Evolutionary conservation across 495 filamentous ascomycete genomes (phyloP).

Genomic region (Tuber borchii): DNA sequence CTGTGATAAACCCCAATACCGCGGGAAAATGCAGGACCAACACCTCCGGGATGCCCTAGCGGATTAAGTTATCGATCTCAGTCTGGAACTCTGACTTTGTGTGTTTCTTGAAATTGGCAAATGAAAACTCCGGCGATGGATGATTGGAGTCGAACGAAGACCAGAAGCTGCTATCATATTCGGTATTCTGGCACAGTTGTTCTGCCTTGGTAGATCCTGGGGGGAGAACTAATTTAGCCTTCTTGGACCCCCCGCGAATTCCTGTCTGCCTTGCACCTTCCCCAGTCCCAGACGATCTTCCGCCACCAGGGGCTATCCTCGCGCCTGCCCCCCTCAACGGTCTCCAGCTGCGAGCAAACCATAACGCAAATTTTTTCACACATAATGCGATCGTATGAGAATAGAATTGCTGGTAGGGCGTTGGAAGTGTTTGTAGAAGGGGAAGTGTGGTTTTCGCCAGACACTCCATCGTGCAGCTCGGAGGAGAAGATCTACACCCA

Average conservation of each 20-base stretch:
- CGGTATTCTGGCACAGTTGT: conserved; percentile 47
- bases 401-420: conserved; percentile 66
- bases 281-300: conserved; percentile 49
- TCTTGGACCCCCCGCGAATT: conserved; percentile 43
- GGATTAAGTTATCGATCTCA: conserved; percentile 47
- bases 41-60: conserved; percentile 47
- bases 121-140: conserved; percentile 57
- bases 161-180: conserved; percentile 50
- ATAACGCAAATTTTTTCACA: conserved; percentile 55
- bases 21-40: conserved; percentile 54
- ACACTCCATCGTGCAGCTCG: conserved; percentile 13
- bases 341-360: conserved; percentile 50
- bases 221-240: conserved; percentile 43
- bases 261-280: conserved; percentile 50
- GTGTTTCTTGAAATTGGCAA: conserved; percentile 57
- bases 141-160: conserved; percentile 60
- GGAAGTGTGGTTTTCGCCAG: conserved; percentile 53
- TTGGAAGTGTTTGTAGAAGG: conserved; percentile 55
- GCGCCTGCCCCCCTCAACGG: conserved; percentile 55
- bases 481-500: background rate
- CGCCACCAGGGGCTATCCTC: conserved; percentile 54
- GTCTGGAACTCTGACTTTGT: conserved; percentile 51
- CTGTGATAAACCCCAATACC: conserved; percentile 72
- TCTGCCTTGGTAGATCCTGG: conserved; percentile 43
- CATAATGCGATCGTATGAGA: conserved; percentile 62